These are phyloP conservation scores for Lipomyces kockii DNA, from an alignment of 805 yeast species.

Conservation along the genomic window DNA sequence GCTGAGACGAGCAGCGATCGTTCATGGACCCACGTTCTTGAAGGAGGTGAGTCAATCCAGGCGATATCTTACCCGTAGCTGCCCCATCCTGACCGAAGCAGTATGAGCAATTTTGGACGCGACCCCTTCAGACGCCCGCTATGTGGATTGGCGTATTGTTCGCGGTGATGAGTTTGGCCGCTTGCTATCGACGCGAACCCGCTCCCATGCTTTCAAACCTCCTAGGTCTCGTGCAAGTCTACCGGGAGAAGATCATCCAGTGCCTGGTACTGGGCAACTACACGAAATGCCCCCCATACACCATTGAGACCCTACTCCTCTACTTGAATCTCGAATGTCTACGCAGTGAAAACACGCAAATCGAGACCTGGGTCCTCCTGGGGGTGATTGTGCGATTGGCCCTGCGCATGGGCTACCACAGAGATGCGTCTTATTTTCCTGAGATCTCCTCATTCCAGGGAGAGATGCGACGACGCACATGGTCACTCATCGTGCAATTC, in stretches of 20 bases:
- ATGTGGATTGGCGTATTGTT: slow-evolving; percentile 43
- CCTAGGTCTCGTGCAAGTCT: slow-evolving; percentile 28
- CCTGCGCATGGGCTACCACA: slow-evolving; percentile 2
- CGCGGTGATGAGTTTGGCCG: slow-evolving; percentile 36
- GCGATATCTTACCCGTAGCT: slow-evolving; percentile 31
- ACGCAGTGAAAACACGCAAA: neutral
- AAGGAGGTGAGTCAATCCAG: slow-evolving; percentile 6
- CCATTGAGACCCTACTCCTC: neutral
- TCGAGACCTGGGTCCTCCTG: neutral
- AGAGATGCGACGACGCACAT: slow-evolving; percentile 39
- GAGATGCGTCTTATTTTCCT: neutral
- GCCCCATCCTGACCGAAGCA: slow-evolving; percentile 40
- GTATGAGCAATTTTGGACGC: slow-evolving; percentile 42
- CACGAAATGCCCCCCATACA: neutral
- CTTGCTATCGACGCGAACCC: neutral
- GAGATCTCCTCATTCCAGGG: slow-evolving; percentile 6
- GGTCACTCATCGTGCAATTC: slow-evolving; percentile 39
- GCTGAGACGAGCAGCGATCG: slow-evolving; percentile 4
- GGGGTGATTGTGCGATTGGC: neutral
- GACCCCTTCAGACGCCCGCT: slow-evolving; percentile 40
- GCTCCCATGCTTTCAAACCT: neutral
- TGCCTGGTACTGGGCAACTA: neutral
- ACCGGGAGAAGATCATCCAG: slow-evolving; percentile 11
- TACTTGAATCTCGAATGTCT: neutral
- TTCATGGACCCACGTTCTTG: slow-evolving; percentile 25